These are phyloP conservation scores for Colletotrichum cordylinicola DNA, from an alignment of 2,329 filamentous ascomycete species.

Conservation along the genomic window DNA sequence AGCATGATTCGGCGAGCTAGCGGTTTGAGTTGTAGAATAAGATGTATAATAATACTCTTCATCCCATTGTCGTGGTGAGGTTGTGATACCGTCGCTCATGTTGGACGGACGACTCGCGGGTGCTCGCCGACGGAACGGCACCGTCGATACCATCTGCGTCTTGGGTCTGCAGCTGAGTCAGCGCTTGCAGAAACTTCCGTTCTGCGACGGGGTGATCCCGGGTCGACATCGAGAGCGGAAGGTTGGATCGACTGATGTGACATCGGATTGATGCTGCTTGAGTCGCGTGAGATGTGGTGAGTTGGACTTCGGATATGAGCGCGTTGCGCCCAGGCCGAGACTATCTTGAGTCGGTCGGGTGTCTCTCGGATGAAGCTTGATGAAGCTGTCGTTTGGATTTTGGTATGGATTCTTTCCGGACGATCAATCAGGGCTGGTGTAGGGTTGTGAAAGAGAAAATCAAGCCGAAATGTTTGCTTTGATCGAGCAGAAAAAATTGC, in stretches of 20 bases:
- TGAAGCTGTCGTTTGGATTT: neutral
- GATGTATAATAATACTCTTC: constrained; percentile 20
- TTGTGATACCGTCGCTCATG: neutral
- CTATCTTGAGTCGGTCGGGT: neutral
- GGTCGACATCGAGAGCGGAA: neutral
- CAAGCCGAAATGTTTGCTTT: neutral
- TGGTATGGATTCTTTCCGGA: neutral
- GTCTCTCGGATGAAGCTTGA: neutral
- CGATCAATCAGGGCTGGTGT: neutral
- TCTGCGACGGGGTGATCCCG: neutral
- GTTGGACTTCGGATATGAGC: neutral
- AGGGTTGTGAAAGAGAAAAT: neutral
- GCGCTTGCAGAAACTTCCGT: neutral
- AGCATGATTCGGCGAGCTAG: neutral
- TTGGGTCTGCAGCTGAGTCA: neutral
- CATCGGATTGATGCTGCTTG: neutral
- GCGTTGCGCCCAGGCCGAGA: neutral
- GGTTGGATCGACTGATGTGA: neutral
- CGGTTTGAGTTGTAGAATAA: constrained; percentile 16
- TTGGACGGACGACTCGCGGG: neutral
- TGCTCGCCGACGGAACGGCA: neutral
- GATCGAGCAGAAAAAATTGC: neutral
- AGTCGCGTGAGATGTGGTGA: neutral
- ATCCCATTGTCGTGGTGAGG: neutral
- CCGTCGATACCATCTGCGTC: neutral